These are phyloP conservation scores for Annulohypoxylon truncatum DNA, from an alignment of 2,329 filamentous ascomycete species.

Conservation along the genomic window DNA sequence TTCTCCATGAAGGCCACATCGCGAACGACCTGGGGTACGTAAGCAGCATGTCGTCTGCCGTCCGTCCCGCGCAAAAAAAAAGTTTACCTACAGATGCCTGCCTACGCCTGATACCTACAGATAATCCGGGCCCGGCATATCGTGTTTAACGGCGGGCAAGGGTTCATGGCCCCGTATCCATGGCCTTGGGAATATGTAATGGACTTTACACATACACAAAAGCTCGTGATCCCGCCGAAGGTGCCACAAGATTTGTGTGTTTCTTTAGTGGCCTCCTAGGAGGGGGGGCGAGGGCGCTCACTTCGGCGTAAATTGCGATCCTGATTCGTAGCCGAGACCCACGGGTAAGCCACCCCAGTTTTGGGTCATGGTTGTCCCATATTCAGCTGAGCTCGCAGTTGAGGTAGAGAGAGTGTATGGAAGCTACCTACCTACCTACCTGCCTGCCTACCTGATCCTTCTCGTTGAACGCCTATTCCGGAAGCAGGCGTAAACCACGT, in stretches of 20 bases:
- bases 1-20: conserved; percentile 8
- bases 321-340: conserved; percentile 38
- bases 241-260: conserved; percentile 31
- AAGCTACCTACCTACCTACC: conserved; percentile 20
- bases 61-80: conserved; percentile 9
- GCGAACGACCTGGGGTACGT: conserved; percentile 11
- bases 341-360: conserved; percentile 31
- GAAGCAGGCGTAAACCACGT: conserved; percentile 15
- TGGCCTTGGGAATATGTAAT: conserved; percentile 35
- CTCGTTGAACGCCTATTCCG: too few relatives aligned
- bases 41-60: conserved; percentile 10
- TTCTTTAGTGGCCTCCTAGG: conserved; percentile 19
- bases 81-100: background rate
- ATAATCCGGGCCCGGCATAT: conserved; percentile 17
- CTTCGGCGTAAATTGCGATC: conserved; percentile 30
- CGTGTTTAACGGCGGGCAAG: conserved; percentile 37
- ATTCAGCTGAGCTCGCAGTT: conserved; percentile 33
- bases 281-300: background rate
- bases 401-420: conserved; percentile 4
- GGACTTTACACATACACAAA: conserved; percentile 30
- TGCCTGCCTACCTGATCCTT: too few relatives aligned
- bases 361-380: conserved; percentile 14
- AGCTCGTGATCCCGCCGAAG: conserved; percentile 33
- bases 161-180: conserved; percentile 34
- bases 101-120: conserved; percentile 1